phyloP scores from a whole-genome alignment of 148 eudicot genomes.

The Vaccinium myrtillus region DNA sequence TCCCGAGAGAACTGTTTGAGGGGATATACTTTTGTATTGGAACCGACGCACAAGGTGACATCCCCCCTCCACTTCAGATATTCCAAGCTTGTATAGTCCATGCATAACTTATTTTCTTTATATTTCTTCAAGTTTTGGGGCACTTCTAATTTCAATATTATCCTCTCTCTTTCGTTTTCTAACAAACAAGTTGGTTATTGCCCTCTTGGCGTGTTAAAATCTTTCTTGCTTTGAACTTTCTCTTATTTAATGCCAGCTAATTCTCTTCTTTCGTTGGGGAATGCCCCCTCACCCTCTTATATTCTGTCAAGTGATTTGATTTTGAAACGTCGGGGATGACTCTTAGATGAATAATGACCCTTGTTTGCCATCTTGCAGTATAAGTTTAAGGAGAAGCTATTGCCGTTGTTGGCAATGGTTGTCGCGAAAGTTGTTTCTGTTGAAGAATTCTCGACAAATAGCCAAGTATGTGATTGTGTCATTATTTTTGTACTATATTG shows the following conservation, averaged over 20 bases:
- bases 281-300: background rate
- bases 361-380: constrained; percentile 48
- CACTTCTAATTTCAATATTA: background rate
- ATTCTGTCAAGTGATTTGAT: background rate
- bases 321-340: background rate
- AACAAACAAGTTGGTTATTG: background rate
- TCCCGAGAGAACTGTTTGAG: constrained; percentile 76
- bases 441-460: constrained; percentile 42
- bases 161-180: background rate
- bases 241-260: background rate
- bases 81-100: background rate
- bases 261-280: constrained; percentile 7
- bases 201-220: background rate
- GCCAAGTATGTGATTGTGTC: constrained; percentile 45
- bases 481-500: background rate
- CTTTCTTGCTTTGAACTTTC: background rate
- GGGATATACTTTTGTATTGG: constrained; percentile 76
- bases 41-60: constrained; percentile 53
- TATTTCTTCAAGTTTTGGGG: background rate
- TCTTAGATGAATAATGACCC: background rate
- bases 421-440: constrained; percentile 59
- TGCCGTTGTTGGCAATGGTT: constrained; percentile 53
- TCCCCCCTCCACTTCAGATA: background rate
- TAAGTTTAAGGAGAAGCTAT: constrained; percentile 59
- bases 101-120: background rate